These are phyloP conservation scores for Psophocarpus tetragonolobus DNA, from an alignment of 306 rosid genomes.

Conservation along the genomic window DNA sequence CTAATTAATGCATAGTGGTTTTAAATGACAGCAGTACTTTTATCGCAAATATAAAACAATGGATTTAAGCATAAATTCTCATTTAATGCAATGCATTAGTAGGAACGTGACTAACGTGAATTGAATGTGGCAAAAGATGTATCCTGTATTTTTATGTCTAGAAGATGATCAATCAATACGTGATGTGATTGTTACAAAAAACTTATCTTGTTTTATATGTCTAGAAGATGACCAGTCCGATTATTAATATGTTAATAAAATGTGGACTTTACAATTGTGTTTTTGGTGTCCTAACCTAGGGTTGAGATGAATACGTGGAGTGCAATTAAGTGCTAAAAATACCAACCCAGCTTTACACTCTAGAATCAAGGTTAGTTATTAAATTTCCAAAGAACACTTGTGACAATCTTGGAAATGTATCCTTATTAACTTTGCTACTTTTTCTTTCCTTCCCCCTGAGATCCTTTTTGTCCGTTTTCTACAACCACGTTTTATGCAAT, in stretches of 20 bases:
- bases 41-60: background rate
- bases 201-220: background rate
- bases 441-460: background rate
- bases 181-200: constrained; percentile 3
- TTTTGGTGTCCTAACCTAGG: constrained; percentile 24
- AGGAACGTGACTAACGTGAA: background rate
- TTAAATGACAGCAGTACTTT: background rate
- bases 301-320: constrained; percentile 8
- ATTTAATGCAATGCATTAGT: constrained; percentile 4
- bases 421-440: background rate
- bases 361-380: constrained; percentile 18
- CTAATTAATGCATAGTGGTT: background rate
- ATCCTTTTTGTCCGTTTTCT: background rate
- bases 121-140: constrained; percentile 4
- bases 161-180: background rate
- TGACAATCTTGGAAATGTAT: background rate
- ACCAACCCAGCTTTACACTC: constrained; percentile 5
- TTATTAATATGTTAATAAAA: background rate
- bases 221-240: constrained; percentile 6
- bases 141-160: constrained; percentile 11
- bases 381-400: constrained; percentile 11
- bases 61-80: background rate
- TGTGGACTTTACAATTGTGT: background rate
- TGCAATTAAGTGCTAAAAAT: constrained; percentile 13
- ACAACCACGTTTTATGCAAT: background rate